Evolutionary conservation across 306 rosid genomes (phyloP), one percentile per base, ranked within the genome.

Genomic region (Dryas drummondii): DNA sequence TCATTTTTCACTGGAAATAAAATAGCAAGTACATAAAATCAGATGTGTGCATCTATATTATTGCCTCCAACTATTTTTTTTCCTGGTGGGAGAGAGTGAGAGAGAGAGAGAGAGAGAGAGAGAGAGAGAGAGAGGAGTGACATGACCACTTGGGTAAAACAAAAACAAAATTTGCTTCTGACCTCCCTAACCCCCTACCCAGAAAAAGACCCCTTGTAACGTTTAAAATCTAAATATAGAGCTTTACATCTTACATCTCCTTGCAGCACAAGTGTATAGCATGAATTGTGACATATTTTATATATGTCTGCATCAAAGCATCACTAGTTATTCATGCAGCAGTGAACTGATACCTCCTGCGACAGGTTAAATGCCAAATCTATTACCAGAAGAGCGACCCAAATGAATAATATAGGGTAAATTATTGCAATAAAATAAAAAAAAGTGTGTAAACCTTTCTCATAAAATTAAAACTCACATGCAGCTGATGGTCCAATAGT

Each of bases 241-340:
- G 47, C 67, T 55, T 48, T 16, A 70, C 51, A 73, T 54, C 80
- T 76, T 57, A 64, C 48, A 66, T 79, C 55, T 16, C 71, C 15
- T 6, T 22, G 64, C 71, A 61, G 71, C 62, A 53, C 32, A 55
- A 70, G 48, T 47, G n/a, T 32, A 60, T 44, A 51, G 57, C 66
- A 68, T 61, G 48, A 55, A 75, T 5, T 14, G 15, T 40, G 8
- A 74, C 8, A n/a, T 68, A 2, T 13, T 68, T 19, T 22, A 69
- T 7, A 51, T 7, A 51, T 69, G 32, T 68, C 76, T 27, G 13
- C 58, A 22, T 70, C 76, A 61, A 68, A 61, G 57, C 75, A 70
- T 63, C 52, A 60, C 19, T 13, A 11, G 41, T 44, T 60, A 69
- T 51, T 13, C 10, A 68, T 50, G 70, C 46, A 61, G 11, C 46